phyloP scores from a whole-genome alignment of 257 asterid genomes.

The Salvia splendens region DNA sequence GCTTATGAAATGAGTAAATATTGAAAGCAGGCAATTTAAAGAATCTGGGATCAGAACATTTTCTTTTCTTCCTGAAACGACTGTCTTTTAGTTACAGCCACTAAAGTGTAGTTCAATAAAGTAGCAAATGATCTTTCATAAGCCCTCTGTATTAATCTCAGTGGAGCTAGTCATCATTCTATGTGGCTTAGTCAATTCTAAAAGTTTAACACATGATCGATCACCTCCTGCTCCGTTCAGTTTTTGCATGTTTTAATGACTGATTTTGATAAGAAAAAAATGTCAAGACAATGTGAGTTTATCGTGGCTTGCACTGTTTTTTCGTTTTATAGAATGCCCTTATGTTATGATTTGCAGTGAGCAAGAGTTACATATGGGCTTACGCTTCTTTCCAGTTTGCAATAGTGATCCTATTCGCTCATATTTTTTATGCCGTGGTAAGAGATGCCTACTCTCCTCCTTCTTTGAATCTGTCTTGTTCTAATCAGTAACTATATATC shows the following conservation, averaged over 20 bases:
- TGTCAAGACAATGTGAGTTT: neutral
- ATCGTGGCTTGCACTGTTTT: neutral
- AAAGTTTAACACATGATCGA: neutral
- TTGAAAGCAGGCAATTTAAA: no score
- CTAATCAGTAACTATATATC: neutral
- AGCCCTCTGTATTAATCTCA: no score
- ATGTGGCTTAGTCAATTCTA: neutral
- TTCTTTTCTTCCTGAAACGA: no score
- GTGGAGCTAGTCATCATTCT: neutral
- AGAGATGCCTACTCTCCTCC: slow-evolving; percentile 31
- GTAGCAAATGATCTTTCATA: no score
- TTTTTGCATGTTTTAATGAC: neutral
- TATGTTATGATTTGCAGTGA: slow-evolving; percentile 58
- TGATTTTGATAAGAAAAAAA: neutral
- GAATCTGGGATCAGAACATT: neutral
- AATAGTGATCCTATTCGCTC: slow-evolving; percentile 87
- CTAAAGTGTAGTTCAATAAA: no score
- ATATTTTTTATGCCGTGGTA: slow-evolving; percentile 85
- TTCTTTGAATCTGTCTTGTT: neutral
- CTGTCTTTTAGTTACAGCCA: no score
- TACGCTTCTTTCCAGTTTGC: slow-evolving; percentile 98
- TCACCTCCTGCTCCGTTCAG: neutral
- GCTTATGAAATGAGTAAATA: no score
- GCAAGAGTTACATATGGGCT: slow-evolving; percentile 96
- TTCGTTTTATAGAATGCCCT: neutral